Percentiles rank a stretch among this genome's conserved stretches.
Conservation (phyloP, 2,329 filamentous ascomycete species). For the Aspergillus melleus region DNA sequence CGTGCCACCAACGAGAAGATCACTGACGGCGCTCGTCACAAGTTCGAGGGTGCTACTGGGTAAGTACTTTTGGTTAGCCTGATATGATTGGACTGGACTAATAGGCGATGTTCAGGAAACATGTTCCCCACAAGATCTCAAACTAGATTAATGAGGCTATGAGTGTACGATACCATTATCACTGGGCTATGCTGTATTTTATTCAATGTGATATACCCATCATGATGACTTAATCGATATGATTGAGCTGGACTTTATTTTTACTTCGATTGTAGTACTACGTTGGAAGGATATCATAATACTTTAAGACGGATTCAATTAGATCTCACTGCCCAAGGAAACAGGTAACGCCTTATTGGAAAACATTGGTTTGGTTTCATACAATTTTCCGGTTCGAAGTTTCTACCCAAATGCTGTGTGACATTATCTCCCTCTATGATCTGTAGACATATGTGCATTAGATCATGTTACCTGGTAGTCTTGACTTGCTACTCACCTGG, state of each 20-base stretch:
- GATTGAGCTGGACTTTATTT: not conserved
- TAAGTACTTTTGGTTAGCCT: conserved; percentile 17
- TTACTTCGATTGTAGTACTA: not conserved
- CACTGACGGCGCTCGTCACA: conserved; percentile 50
- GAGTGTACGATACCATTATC: not conserved
- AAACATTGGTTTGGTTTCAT: too few relatives aligned
- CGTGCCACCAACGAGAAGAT: conserved; percentile 50
- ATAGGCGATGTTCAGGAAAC: not conserved
- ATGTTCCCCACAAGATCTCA: not conserved
- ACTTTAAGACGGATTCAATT: too few relatives aligned
- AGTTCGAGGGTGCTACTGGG: conserved; percentile 55
- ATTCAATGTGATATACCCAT: not conserved
- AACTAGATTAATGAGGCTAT: not conserved
- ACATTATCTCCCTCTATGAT: too few relatives aligned
- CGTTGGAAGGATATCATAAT: too few relatives aligned
- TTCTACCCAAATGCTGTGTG: too few relatives aligned
- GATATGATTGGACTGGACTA: not conserved
- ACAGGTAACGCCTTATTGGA: too few relatives aligned
- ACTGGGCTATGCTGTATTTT: not conserved
- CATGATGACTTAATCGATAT: not conserved
- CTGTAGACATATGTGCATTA: too few relatives aligned
- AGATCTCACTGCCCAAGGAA: too few relatives aligned
- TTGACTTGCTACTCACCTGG: too few relatives aligned
- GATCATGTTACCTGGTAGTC: too few relatives aligned
- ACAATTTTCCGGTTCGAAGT: too few relatives aligned